Evolutionary conservation across 2,329 filamentous ascomycete genomes (phyloP), one percentile per base, ranked within the genome.

Genomic region (Fusarium algeriense): DNA sequence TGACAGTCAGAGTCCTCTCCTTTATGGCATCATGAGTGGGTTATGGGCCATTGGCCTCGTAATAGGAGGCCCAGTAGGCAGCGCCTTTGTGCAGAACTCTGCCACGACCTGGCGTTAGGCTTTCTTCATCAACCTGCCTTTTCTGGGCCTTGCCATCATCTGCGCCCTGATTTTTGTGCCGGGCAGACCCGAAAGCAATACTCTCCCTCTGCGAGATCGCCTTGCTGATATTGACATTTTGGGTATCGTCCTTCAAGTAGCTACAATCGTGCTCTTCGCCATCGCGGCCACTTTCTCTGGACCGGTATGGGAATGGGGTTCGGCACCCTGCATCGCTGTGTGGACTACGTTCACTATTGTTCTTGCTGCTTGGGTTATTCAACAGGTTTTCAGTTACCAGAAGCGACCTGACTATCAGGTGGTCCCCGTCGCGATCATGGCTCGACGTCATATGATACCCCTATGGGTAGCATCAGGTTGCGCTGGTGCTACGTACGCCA

Each of bases 61-160:
- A 9, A 26, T 41, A 26, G 55, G 55, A 4, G 55, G 55, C 6
- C 44, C 55, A 8, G 46, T 49, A 2, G 44, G 55, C 8, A 58
- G 44, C 30, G 44, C 73, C 6, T 81, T 83, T 38, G 78, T 79
- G 1, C 72, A 78, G 15, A 80, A 81, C 32, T 71, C 70, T 8
- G 64, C 76, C 8, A 80, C 80, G 2, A 82, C 80, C 9, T 85
- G 83, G 83, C 76, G 84, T 67, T 84, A 80, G 82, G 81, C 80
- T 1, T 86, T 87, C 71, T 89, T 89, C 72, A 84, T 89, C 76
- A 88, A 88, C 66, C 77, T 88, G 12, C 75, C 76, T 11, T 70
- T 81, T 38, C 75, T 88, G 43, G 82, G 80, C 7, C 81, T 78
- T 6, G 73, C 82, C 11, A 79, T 80, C 34, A 75, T 81, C 6